Conservation (phyloP, 495 filamentous ascomycete species). For the Penicillium alfredii region DNA sequence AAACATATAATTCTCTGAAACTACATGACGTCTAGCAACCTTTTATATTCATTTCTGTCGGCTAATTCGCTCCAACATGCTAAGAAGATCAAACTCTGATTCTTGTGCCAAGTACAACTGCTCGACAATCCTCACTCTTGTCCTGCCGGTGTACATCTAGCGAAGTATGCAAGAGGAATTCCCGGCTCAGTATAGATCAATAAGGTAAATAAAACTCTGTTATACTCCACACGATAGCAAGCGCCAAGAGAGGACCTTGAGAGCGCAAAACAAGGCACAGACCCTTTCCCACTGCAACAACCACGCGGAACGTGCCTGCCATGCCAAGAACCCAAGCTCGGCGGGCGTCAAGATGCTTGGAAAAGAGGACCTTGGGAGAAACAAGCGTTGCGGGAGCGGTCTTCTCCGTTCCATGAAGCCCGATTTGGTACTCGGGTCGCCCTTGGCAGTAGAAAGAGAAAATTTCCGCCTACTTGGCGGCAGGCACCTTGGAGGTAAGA, state of each 20-base stretch:
- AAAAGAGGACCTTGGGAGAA: constrained; percentile 19
- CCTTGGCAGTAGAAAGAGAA: constrained; percentile 10
- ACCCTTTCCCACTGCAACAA: not conserved
- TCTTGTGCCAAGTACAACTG: no score
- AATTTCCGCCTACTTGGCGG: constrained; percentile 11
- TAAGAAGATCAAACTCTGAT: no score
- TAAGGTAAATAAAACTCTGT: no score
- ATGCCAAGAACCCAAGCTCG: constrained; percentile 15
- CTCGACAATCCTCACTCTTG: no score
- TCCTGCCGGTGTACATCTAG: no score
- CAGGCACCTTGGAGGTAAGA: constrained; percentile 8
- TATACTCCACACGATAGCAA: no score
- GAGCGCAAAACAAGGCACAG: not conserved
- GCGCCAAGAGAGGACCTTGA: constrained; percentile 18
- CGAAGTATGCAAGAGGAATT: no score
- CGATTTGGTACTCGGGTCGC: not conserved
- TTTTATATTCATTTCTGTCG: no score
- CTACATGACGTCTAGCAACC: no score
- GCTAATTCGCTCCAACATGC: no score
- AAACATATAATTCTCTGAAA: no score
- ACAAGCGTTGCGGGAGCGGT: not conserved
- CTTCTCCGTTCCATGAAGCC: constrained; percentile 1
- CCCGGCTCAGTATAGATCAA: no score
- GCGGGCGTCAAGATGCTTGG: constrained; percentile 20
- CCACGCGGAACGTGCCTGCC: not conserved